Base-by-base conservation (phyloP, 495 filamentous ascomycete species). In the Penicillium silybi region DNA sequence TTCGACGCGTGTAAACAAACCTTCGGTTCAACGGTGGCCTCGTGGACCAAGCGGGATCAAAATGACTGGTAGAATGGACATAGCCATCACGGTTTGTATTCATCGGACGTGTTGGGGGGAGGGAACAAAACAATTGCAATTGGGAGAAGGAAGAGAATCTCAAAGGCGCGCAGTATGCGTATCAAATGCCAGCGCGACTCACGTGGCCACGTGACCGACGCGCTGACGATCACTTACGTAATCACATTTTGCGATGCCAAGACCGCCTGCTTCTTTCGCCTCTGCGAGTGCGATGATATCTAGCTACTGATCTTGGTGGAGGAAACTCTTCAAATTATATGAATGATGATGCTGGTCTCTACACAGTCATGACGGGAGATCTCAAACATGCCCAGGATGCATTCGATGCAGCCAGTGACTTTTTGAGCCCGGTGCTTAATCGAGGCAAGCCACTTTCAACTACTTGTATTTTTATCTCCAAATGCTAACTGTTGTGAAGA, bases 361-460 rank as follows among this genome's bases (percentile, higher is more conserved):
- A 20, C 16, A 1, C 9, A 6, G 16, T 45, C 40, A 68, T 50
- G n/a, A 77, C 75, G 74, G 58, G 56, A 22, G 61, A 68, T 17
- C 29, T 48, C 1, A 46, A 38, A 41, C 38, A 41, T 23, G 41
- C 66, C 10, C 58, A 41, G 40, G 58, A 60, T 44, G 70, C 69
- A n/a, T 75, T 78, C 42, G 55, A 57, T 19, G 59, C 62, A 7
- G 74, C 74, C 37, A 62, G 50, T 35, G 57, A 63, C 22, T 79
- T 76, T 50, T 56, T 79, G 34, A 63, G 54, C 50, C 74, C 75
- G 4, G 67, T 77, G 35, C 61, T 79, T 44, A 51, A 69, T 50
- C 58, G 68, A 76, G 74, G 75, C 65, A 72, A 54, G 73, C 53
- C 52, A 50, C 48, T 56, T 49, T 54, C 52, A 50, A 32, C 11